Evolutionary conservation across 305 asterid genomes (phyloP), one percentile per base, ranked within the genome.

Genomic region (Fraxinus baroniana): DNA sequence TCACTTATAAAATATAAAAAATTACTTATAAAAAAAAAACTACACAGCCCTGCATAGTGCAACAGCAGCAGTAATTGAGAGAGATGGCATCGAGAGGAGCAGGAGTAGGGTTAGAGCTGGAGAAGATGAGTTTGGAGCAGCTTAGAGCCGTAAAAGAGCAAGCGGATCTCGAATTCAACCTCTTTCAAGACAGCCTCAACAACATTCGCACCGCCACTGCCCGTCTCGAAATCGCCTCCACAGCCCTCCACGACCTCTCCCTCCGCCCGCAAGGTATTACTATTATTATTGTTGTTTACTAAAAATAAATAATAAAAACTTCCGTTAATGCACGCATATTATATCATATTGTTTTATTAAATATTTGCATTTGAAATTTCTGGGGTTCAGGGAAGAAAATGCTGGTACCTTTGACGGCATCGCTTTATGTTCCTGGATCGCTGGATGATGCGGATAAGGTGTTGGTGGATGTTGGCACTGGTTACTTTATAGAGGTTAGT

Each of bases 381-480:
- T 0, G 20, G 49, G 12, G 35, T 85, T 28, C 41, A 90, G 92
- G 98, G 79, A 91, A 91, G 94, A 91, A 90, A 86, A 92, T 95
- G 94, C 83, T 95, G 82, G 99, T 94, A 60, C 98, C 99, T 24
- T 84, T 94, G 49, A 95, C 99, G 78, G 98, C 99, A 15, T 95
- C 99, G 80, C 93, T 95, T 15, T 95, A 94, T 83, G 99, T 93
- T 36, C 92, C 95, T 1, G 99, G 99, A 15, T 88, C 89, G 46
- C 90, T 95, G 72, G 99, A 95, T 84, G 99, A 94, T 76, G 90
- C 98, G 71, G 94, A 93, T 85, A 95, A 95, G 85, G 99, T 95
- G 73, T 86, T 95, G 86, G 98, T 95, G 17, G 98, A 95, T 86
- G 98, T 95, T 2, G 99, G 99, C 84, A 95, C 99, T 75, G 99